phyloP scores from a whole-genome alignment of 257 asterid species.

The Primulina eburnea region DNA sequence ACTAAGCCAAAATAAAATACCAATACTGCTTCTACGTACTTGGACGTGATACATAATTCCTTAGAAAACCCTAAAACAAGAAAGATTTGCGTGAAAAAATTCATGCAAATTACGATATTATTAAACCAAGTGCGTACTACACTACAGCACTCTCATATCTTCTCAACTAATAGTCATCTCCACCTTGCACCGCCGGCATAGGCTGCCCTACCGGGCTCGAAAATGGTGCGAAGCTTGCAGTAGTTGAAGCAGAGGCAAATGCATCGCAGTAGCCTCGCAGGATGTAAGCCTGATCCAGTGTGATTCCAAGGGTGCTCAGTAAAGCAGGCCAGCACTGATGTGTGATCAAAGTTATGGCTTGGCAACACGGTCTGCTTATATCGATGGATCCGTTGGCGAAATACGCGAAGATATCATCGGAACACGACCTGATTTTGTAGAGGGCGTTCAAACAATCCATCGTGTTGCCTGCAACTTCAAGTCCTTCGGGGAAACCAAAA shows the following conservation, averaged over 20 bases:
- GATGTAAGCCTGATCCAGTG: conserved; percentile 30
- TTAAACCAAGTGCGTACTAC: too few relatives aligned
- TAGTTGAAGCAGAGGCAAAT: too few relatives aligned
- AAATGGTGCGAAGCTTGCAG: conserved; percentile 22
- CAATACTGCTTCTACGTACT: too few relatives aligned
- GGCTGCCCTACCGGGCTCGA: conserved; percentile 25
- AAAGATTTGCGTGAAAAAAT: too few relatives aligned
- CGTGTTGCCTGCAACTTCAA: neutral
- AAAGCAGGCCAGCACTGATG: conserved; percentile 49
- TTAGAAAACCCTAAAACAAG: too few relatives aligned
- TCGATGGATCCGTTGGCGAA: conserved; percentile 28
- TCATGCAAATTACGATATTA: too few relatives aligned
- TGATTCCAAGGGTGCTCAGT: conserved; percentile 39
- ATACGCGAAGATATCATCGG: conserved; percentile 39
- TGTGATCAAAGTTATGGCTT: conserved; percentile 39
- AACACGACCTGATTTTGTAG: conserved; percentile 41
- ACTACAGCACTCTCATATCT: too few relatives aligned
- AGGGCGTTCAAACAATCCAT: conserved; percentile 41
- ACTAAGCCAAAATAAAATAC: too few relatives aligned
- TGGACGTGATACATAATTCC: too few relatives aligned
- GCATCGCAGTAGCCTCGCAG: conserved; percentile 50
- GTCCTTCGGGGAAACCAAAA: too few relatives aligned
- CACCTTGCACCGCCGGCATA: neutral
- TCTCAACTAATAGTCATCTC: too few relatives aligned
- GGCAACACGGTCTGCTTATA: conserved; percentile 37